Percentiles rank a stretch among this genome's conserved stretches.
Conservation (phyloP, 208 protist genomes). For the Trypanosoma mega region DNA sequence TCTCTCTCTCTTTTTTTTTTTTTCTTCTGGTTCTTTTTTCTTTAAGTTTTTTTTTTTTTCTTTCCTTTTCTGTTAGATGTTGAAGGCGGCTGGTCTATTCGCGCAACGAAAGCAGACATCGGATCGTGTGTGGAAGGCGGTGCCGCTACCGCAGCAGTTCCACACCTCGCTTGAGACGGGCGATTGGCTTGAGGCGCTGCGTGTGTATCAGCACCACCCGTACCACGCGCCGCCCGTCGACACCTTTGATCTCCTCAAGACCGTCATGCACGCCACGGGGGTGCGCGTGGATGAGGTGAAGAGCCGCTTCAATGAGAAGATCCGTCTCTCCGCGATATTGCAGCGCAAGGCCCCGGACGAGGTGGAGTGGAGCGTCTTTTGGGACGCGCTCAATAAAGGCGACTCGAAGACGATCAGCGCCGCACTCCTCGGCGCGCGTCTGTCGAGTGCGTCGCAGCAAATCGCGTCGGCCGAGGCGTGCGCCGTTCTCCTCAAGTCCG, state of each 20-base stretch:
- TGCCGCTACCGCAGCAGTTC: slow-evolving; percentile 76
- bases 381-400: slow-evolving; percentile 81
- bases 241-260: slow-evolving; percentile 81
- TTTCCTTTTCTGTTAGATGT: slow-evolving; percentile 1
- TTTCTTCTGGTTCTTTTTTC: slow-evolving; percentile 1
- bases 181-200: slow-evolving; percentile 76
- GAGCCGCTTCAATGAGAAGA: slow-evolving; percentile 84
- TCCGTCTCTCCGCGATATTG: slow-evolving; percentile 66
- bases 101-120: slow-evolving; percentile 2
- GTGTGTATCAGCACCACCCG: slow-evolving; percentile 82
- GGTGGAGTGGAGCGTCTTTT: slow-evolving; percentile 87
- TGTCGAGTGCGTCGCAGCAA: slow-evolving; percentile 48
- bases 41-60: slow-evolving; percentile 10
- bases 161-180: slow-evolving; percentile 75
- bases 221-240: slow-evolving; percentile 87
- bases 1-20: slow-evolving; percentile 18
- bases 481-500: slow-evolving; percentile 74
- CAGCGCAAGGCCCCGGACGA: slow-evolving; percentile 76
- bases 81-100: slow-evolving; percentile 14
- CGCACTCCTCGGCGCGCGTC: slow-evolving; percentile 51
- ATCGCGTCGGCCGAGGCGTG: slow-evolving; percentile 84
- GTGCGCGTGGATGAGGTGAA: slow-evolving; percentile 84
- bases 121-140: slow-evolving; percentile 79
- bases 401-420: slow-evolving; percentile 79
- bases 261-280: slow-evolving; percentile 82